These are phyloP conservation scores for Pontederia paniculata DNA, from an alignment of 176 grass and related monocot genomes.

Conservation along the genomic window DNA sequence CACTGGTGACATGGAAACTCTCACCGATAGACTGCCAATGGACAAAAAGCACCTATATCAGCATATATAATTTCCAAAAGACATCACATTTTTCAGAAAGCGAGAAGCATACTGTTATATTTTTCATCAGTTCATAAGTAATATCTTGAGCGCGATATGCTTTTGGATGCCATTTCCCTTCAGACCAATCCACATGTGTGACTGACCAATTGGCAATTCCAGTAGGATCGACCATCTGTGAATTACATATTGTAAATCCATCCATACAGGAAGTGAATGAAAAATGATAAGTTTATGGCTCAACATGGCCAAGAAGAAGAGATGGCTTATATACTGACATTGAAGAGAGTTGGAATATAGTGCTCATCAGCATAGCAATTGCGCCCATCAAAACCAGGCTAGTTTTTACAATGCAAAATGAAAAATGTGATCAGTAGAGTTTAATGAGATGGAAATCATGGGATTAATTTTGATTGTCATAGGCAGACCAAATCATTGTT, in stretches of 20 bases:
- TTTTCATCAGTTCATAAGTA: slow-evolving; percentile 69
- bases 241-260: background rate
- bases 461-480: background rate
- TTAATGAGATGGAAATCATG: slow-evolving; percentile 2
- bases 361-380: slow-evolving; percentile 95
- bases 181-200: slow-evolving; percentile 96
- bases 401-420: slow-evolving; percentile 27
- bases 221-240: slow-evolving; percentile 86
- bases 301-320: background rate
- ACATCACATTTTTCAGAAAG: background rate
- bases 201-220: slow-evolving; percentile 93
- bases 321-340: slow-evolving; percentile 34
- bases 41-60: slow-evolving; percentile 1
- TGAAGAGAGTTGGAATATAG: slow-evolving; percentile 76
- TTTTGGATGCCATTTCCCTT: slow-evolving; percentile 94
- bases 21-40: slow-evolving; percentile 55
- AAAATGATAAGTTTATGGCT: slow-evolving; percentile 8
- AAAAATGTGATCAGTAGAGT: slow-evolving; percentile 3
- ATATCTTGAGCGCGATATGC: slow-evolving; percentile 65
- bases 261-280: background rate
- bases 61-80: background rate
- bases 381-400: slow-evolving; percentile 77
- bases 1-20: slow-evolving; percentile 71
- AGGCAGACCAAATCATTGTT: background rate
- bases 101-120: slow-evolving; percentile 52